A percentile compares a stretch with the other conserved stretches of the same genome.
These are phyloP conservation scores for Penicillium nucicola DNA, from an alignment of 495 filamentous ascomycete genomes.

Conservation along the genomic window DNA sequence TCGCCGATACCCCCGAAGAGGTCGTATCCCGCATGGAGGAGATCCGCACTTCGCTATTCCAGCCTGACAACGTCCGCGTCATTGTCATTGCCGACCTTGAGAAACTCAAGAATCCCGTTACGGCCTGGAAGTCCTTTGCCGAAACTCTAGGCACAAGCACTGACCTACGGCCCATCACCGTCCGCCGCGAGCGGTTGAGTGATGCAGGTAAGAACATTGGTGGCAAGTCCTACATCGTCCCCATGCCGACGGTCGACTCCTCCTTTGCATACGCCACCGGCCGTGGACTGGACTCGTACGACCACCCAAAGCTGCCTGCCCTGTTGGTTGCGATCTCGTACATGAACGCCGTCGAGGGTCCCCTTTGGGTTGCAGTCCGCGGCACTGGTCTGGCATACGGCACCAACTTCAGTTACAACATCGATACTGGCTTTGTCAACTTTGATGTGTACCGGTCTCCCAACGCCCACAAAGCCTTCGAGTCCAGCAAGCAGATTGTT, in stretches of 20 bases:
- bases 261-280: conserved; percentile 77
- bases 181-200: conserved; percentile 61
- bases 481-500: conserved; percentile 70
- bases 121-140: conserved; percentile 71
- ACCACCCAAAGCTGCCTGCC: conserved; percentile 75
- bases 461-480: conserved; percentile 82
- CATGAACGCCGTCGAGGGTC: conserved; percentile 90
- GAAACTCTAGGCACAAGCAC: conserved; percentile 42
- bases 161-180: conserved; percentile 57
- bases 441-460: conserved; percentile 87
- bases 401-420: conserved; percentile 66
- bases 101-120: conserved; percentile 75
- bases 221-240: conserved; percentile 71
- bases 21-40: conserved; percentile 74
- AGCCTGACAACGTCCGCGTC: conserved; percentile 77
- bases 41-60: conserved; percentile 69
- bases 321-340: conserved; percentile 84
- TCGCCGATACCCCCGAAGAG: conserved; percentile 66
- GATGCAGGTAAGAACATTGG: conserved; percentile 70
- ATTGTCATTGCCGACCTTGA: conserved; percentile 79
- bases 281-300: conserved; percentile 68
- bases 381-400: conserved; percentile 92
- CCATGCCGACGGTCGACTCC: conserved; percentile 91
- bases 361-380: conserved; percentile 87
- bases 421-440: conserved; percentile 74